A percentile compares a stretch with the other conserved stretches of the same genome.
Evolutionary conservation across 352 stramenopile species (phyloP).

Genomic region (Phytophthora quininea): DNA sequence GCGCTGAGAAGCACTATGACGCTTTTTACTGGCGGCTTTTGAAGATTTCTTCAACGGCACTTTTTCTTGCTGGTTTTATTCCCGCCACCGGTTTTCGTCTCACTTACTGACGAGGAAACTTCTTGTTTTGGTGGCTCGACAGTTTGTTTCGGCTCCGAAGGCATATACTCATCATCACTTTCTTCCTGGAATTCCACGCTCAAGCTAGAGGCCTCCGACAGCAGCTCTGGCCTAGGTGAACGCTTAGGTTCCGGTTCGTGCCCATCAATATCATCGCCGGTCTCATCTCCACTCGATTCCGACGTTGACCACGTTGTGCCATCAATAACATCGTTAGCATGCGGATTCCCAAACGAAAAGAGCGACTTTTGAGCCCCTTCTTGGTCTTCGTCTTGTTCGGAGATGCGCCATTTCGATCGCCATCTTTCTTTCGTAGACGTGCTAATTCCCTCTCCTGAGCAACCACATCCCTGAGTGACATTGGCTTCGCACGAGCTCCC

Average conservation of each 20-base stretch:
- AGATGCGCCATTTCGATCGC: conserved; percentile 5
- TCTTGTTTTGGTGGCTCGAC: conserved; percentile 1
- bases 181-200: conserved; percentile 17
- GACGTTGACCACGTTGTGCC: conserved; percentile 26
- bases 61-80: conserved; percentile 11
- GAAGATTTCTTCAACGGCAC: conserved; percentile 6
- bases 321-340: conserved; percentile 22
- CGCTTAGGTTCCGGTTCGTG: conserved; percentile 6
- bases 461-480: conserved; percentile 36
- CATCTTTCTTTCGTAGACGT: conserved; percentile 16
- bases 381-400: conserved; percentile 16
- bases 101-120: neutral
- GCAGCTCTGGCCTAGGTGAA: conserved; percentile 1
- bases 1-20: neutral
- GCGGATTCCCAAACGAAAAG: conserved; percentile 9
- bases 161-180: conserved; percentile 40
- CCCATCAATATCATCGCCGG: conserved; percentile 4
- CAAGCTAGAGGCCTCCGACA: conserved; percentile 15
- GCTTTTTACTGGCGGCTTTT: conserved; percentile 21
- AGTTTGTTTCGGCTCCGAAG: conserved; percentile 13
- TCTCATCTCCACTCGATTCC: conserved; percentile 15
- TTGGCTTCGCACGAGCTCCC: conserved; percentile 16
- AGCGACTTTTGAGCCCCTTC: conserved; percentile 5
- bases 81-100: conserved; percentile 21
- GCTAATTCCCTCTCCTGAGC: conserved; percentile 35